Evolutionary conservation across 2,329 filamentous ascomycete genomes (phyloP).

Genomic region (Venturia aucupariae): DNA sequence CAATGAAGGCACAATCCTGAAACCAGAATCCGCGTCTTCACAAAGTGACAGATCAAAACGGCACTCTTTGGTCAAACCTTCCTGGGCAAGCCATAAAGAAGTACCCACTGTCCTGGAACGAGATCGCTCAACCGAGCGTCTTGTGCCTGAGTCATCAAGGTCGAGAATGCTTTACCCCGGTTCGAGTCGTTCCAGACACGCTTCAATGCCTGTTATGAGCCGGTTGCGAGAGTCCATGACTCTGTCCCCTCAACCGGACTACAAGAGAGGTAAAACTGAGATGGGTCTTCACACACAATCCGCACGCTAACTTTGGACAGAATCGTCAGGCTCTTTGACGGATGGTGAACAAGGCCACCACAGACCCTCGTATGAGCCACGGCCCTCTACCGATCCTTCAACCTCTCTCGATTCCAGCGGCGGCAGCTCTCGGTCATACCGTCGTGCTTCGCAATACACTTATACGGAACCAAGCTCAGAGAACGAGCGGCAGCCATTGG

Average conservation of each 20-base stretch:
- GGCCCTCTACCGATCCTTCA: conserved; percentile 1
- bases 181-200: not conserved
- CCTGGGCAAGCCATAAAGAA: not conserved
- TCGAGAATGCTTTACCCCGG: not conserved
- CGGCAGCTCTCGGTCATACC: not conserved
- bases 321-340: not conserved
- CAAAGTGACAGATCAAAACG: not conserved
- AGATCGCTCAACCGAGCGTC: conserved; percentile 1
- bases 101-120: not conserved
- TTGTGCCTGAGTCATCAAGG: not conserved
- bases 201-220: not conserved
- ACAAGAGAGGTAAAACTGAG: not conserved
- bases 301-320: not conserved
- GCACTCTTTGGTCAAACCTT: not conserved
- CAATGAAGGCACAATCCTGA: not conserved
- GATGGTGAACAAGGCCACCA: not conserved
- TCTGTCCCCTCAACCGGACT: conserved; percentile 6
- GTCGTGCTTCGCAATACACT: not conserved
- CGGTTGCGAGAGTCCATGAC: not conserved
- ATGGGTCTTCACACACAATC: not conserved
- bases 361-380: not conserved
- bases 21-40: not conserved
- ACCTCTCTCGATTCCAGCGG: conserved; percentile 9
- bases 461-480: conserved; percentile 1
- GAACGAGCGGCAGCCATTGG: not conserved